Evolutionary conservation across 2,329 filamentous ascomycete species (phyloP), one percentile per base, ranked within the genome.

Genomic region (Xylariaceae sp.): DNA sequence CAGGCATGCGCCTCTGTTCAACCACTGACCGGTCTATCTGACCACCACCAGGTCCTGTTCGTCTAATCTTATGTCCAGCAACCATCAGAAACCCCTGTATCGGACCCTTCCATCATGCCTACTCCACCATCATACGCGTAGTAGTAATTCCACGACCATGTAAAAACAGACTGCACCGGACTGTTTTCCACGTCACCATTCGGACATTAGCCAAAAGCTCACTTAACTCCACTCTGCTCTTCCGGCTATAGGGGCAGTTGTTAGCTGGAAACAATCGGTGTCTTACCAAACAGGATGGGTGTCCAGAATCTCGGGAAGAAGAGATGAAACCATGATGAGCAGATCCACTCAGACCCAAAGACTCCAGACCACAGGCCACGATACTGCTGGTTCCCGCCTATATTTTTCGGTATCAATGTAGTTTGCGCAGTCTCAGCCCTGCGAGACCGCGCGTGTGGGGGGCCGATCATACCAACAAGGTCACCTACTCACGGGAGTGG

Each of bases 161-260:
- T 29, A 27, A 27, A 44, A n/a, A 44, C 10, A n/a, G n/a, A n/a
- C 39, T 27, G 30, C 15, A 15, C 39, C 10, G 21, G 8, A 9
- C 35, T 13, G 29, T 41, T 26, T 18, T 50, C 41, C 45, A 54
- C 50, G 45, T 40, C 44, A 36, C 11, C 33, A 20, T 35, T 50
- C 27, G 24, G 23, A 40, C 40, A 29, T 23, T 16, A 35, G 33
- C 40, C 46, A 50, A 45, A 40, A 44, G 33, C 20, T 11, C 23
- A 27, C 27, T 32, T n/a, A n/a, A n/a, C n/a, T n/a, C 13, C 21
- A 16, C 21, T 20, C 37, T 35, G 6, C n/a, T n/a, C n/a, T n/a
- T 8, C 23, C 16, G 15, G 16, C 7, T 4, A 6, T 24, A n/a
- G n/a, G n/a, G n/a, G n/a, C n/a, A n/a, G n/a, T n/a, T n/a, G n/a